phyloP scores from a whole-genome alignment of 345 rosid genomes.

The Luvunga scandens region DNA sequence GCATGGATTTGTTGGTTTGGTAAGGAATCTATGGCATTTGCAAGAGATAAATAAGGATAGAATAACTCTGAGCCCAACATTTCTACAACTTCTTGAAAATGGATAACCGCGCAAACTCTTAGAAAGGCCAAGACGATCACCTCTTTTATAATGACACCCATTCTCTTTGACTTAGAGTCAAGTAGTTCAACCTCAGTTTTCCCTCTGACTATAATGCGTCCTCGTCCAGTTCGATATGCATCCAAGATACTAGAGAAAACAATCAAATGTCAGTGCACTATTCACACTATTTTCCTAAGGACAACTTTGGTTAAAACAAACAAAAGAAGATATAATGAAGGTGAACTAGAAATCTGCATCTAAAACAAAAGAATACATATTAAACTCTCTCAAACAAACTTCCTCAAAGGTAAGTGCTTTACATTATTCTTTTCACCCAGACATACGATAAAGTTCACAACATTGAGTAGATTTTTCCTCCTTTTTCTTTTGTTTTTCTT shows the following conservation, averaged over 20 bases:
- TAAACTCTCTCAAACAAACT: background rate
- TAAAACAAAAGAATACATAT: background rate
- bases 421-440: background rate
- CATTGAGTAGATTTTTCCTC: background rate
- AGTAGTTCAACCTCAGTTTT: conserved; percentile 79
- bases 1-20: conserved; percentile 86
- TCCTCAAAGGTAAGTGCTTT: background rate
- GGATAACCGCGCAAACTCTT: conserved; percentile 11
- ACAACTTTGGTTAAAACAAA: background rate
- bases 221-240: conserved; percentile 91
- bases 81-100: background rate
- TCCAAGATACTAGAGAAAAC: conserved; percentile 64
- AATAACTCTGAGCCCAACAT: background rate
- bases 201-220: conserved; percentile 81
- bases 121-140: conserved; percentile 31
- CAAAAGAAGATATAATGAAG: background rate
- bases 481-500: background rate
- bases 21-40: conserved; percentile 74
- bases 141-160: conserved; percentile 84
- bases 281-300: background rate
- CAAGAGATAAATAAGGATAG: conserved; percentile 7
- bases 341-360: background rate
- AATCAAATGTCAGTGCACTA: conserved; percentile 21
- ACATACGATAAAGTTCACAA: background rate
- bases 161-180: conserved; percentile 72